phyloP scores from a whole-genome alignment of 1,284 basidiomycete genomes.

The Heterobasidion irregulare region DNA sequence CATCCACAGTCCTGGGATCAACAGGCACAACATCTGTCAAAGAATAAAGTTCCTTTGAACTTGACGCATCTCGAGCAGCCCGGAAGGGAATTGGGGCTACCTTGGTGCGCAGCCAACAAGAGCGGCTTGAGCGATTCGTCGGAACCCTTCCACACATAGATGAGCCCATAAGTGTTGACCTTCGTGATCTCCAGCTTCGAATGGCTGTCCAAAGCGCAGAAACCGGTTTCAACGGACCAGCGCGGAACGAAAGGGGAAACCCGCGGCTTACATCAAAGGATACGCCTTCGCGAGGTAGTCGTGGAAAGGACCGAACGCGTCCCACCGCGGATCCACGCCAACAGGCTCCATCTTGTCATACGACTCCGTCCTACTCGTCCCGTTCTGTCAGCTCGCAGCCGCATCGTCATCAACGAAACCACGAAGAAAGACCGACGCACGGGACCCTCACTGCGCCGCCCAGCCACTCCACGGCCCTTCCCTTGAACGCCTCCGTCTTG shows the following conservation, averaged over 20 bases:
- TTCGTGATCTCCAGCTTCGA: conserved; percentile 40
- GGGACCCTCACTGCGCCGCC: conserved; percentile 37
- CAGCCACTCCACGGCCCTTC: conserved; percentile 42
- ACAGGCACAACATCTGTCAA: conserved; percentile 47
- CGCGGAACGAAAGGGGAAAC: conserved; percentile 6
- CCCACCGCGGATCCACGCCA: conserved; percentile 37
- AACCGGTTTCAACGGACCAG: neutral
- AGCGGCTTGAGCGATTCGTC: conserved; percentile 52
- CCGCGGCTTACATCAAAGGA: conserved; percentile 27
- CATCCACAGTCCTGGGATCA: conserved; percentile 38
- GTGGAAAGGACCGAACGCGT: conserved; percentile 31
- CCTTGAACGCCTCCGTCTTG: conserved; percentile 34
- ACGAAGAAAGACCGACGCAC: conserved; percentile 15
- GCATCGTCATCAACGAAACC: neutral
- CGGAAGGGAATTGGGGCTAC: conserved; percentile 17
- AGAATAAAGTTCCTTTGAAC: neutral
- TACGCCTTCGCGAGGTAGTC: conserved; percentile 32
- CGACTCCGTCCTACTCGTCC: conserved; percentile 23
- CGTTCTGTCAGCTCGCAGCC: neutral
- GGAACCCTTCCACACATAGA: conserved; percentile 57
- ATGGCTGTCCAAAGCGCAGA: conserved; percentile 28
- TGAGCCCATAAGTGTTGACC: conserved; percentile 58
- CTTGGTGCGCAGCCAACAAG: conserved; percentile 60
- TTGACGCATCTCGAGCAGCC: neutral
- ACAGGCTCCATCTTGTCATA: conserved; percentile 33